Evolutionary conservation across 345 rosid species (phyloP).

Genomic region (Ceriops tagal): DNA sequence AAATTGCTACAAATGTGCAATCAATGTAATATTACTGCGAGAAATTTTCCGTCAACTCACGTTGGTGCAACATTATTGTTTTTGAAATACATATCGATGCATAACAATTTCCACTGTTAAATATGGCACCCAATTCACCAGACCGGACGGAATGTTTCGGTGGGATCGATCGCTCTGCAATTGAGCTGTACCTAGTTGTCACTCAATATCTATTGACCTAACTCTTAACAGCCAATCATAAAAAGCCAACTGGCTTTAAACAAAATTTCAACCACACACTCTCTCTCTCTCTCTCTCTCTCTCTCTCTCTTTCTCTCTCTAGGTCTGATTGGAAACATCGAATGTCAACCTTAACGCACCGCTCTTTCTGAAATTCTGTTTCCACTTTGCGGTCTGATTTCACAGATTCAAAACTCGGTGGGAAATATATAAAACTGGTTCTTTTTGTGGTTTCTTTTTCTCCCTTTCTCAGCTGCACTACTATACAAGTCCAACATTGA

Average conservation of each 20-base stretch:
- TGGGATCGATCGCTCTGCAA: conserved; percentile 21
- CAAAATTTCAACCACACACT: conserved; percentile 4
- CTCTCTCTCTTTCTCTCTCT: background rate
- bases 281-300: conserved; percentile 8
- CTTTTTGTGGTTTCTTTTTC: background rate
- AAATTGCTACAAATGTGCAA: too few species aligned
- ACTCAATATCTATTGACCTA: conserved; percentile 1
- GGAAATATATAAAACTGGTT: background rate
- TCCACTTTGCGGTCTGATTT: conserved; percentile 8
- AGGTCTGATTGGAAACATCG: conserved; percentile 23
- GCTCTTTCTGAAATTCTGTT: conserved; percentile 20
- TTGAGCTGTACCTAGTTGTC: conserved; percentile 60
- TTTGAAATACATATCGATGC: too few species aligned
- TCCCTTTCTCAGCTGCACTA: conserved; percentile 6
- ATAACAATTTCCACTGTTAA: too few species aligned
- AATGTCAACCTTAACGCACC: conserved; percentile 12
- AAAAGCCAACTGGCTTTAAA: too few species aligned
- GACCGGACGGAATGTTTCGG: conserved; percentile 8
- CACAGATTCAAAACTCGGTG: conserved; percentile 11
- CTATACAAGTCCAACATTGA: conserved; percentile 20
- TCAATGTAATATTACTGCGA: too few species aligned
- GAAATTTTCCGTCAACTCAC: too few species aligned
- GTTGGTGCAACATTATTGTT: too few species aligned
- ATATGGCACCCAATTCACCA: background rate
- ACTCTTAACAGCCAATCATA: background rate